A percentile compares a stretch with the other conserved stretches of the same genome.
These are phyloP conservation scores for Candolleomyces eurysporus DNA, from an alignment of 768 basidiomycete genomes.

Conservation along the genomic window DNA sequence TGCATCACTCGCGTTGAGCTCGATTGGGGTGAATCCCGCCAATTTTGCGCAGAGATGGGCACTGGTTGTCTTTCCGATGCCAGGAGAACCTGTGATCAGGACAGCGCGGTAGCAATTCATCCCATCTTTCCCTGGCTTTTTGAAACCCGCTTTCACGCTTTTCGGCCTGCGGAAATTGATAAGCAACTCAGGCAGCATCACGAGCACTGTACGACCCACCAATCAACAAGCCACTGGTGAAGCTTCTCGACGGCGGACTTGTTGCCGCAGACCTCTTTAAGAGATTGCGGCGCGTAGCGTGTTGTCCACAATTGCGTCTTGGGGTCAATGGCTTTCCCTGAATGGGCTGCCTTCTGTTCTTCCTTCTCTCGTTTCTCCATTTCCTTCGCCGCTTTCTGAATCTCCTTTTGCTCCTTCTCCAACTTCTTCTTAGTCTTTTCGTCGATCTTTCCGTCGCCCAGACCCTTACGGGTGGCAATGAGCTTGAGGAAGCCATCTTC, in stretches of 20 bases:
- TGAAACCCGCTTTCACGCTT: constrained; percentile 75
- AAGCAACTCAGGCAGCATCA: neutral
- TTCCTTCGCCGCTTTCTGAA: constrained; percentile 69
- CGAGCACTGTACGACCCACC: constrained; percentile 46
- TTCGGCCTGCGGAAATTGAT: constrained; percentile 52
- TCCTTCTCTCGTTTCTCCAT: constrained; percentile 71
- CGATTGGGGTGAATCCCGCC: constrained; percentile 91
- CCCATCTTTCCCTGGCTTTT: constrained; percentile 89
- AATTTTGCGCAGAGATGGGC: constrained; percentile 90
- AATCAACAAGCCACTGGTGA: constrained; percentile 81
- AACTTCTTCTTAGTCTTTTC: constrained; percentile 80
- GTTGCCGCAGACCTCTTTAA: constrained; percentile 95
- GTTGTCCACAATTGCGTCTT: constrained; percentile 88
- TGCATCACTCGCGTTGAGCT: constrained; percentile 94
- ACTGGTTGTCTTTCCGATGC: constrained; percentile 96
- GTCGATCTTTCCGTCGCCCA: constrained; percentile 53
- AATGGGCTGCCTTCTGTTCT: constrained; percentile 4
- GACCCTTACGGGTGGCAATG: constrained; percentile 68
- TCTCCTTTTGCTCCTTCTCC: constrained; percentile 77
- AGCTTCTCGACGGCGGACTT: constrained; percentile 90
- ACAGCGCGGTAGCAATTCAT: constrained; percentile 87
- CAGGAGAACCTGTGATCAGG: constrained; percentile 90
- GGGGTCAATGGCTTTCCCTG: constrained; percentile 36
- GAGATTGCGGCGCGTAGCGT: constrained; percentile 83
- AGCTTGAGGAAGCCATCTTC: constrained; percentile 88